Percentiles rank a stretch among this genome's conserved stretches.
Conservation (phyloP, 495 filamentous ascomycete species). For the Penicillium verhagenii region DNA sequence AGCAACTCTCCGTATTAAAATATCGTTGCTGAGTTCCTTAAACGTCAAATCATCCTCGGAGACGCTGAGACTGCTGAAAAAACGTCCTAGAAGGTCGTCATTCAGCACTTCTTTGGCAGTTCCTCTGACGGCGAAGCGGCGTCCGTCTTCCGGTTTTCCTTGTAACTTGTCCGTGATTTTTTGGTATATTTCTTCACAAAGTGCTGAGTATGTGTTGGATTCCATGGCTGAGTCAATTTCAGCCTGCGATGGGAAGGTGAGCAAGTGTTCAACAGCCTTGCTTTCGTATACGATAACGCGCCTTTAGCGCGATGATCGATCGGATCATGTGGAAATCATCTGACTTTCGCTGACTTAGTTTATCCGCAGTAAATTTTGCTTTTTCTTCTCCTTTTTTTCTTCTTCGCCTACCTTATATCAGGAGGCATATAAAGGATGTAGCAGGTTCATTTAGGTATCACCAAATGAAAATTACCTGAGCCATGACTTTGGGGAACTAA, state of each 20-base stretch:
- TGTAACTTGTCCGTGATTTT: conserved; percentile 11
- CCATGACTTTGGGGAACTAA: background rate
- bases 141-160: conserved; percentile 14
- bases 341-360: background rate
- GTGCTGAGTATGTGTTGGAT: background rate
- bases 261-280: background rate
- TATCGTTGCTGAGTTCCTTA: background rate
- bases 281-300: background rate
- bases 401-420: too few relatives aligned
- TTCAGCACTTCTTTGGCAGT: conserved; percentile 26
- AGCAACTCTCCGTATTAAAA: conserved; percentile 17
- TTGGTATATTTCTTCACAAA: conserved; percentile 1
- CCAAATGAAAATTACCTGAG: background rate
- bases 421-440: background rate
- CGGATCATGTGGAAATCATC: background rate
- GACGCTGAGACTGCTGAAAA: conserved; percentile 25
- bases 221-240: background rate
- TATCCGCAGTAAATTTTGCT: background rate
- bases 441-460: too few relatives aligned
- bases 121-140: conserved; percentile 26
- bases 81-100: conserved; percentile 14
- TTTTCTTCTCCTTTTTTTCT: too few relatives aligned
- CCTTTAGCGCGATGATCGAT: background rate
- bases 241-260: background rate
- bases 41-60: background rate